Conservation (phyloP, 306 rosid genomes). For the Albizia julibrissin region DNA sequence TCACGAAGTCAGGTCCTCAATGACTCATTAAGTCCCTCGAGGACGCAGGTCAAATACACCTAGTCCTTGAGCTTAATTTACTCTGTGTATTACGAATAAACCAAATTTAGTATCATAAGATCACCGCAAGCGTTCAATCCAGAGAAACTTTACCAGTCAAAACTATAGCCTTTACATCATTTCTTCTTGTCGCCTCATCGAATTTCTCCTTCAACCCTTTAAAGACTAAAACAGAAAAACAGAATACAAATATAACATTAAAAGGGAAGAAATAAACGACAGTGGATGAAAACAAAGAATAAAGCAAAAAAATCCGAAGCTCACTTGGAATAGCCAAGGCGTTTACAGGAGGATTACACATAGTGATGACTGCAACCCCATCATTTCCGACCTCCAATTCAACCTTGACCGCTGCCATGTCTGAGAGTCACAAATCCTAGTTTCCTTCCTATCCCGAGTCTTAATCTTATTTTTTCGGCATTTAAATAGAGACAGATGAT, state of each 20-base stretch:
- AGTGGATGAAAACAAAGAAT: background rate
- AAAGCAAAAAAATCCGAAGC: constrained; percentile 19
- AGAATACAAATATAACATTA: background rate
- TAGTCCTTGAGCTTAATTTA: background rate
- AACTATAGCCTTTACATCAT: constrained; percentile 88
- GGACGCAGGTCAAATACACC: background rate
- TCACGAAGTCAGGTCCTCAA: background rate
- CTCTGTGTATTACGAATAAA: background rate
- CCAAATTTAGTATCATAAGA: constrained; percentile 5
- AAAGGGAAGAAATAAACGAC: background rate
- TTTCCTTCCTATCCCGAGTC: constrained; percentile 10
- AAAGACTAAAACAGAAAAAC: constrained; percentile 50
- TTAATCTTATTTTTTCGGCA: background rate
- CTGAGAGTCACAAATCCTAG: constrained; percentile 8
- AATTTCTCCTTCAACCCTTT: constrained; percentile 69
- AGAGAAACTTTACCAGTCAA: constrained; percentile 64
- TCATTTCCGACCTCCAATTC: constrained; percentile 86
- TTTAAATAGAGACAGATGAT: background rate
- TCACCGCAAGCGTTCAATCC: background rate
- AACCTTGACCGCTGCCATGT: constrained; percentile 65
- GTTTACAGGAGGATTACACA: constrained; percentile 89
- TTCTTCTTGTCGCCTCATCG: constrained; percentile 70
- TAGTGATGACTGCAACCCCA: constrained; percentile 87
- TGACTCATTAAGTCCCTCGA: background rate
- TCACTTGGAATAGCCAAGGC: constrained; percentile 77